Evolutionary conservation across 129 eudicot genomes (phyloP).

Genomic region (Chrysanthemum seticuspe): DNA sequence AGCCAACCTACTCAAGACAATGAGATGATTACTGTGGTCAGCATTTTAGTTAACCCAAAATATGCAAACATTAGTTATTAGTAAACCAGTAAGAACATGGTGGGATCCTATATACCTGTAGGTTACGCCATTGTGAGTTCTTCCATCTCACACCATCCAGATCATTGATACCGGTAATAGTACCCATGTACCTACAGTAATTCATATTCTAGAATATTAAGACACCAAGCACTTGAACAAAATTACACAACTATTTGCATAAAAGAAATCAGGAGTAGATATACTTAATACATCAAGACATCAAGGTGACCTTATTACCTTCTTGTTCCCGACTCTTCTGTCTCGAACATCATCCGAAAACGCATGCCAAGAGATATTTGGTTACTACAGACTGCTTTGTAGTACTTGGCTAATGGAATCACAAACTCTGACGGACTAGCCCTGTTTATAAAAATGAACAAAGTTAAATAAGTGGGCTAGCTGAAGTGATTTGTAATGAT

Average conservation of each 20-base stretch:
- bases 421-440: conserved; percentile 97
- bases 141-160: conserved; percentile 91
- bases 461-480: background rate
- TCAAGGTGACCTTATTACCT: conserved; percentile 43
- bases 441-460: conserved; percentile 43
- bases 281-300: background rate
- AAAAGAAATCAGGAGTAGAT: background rate
- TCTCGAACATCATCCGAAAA: conserved; percentile 96
- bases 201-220: background rate
- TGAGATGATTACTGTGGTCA: conserved; percentile 10
- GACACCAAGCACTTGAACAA: background rate
- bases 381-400: conserved; percentile 70
- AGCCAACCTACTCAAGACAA: conserved; percentile 68
- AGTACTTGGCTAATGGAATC: conserved; percentile 91
- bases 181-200: conserved; percentile 89
- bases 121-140: conserved; percentile 95
- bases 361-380: conserved; percentile 97
- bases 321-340: conserved; percentile 95
- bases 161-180: conserved; percentile 89
- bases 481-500: conserved; percentile 2
- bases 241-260: background rate
- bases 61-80: conserved; percentile 7
- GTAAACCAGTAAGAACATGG: background rate
- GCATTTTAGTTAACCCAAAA: background rate
- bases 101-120: conserved; percentile 60